phyloP scores from a whole-genome alignment of 768 basidiomycete species.

The Boletus reticulatus region DNA sequence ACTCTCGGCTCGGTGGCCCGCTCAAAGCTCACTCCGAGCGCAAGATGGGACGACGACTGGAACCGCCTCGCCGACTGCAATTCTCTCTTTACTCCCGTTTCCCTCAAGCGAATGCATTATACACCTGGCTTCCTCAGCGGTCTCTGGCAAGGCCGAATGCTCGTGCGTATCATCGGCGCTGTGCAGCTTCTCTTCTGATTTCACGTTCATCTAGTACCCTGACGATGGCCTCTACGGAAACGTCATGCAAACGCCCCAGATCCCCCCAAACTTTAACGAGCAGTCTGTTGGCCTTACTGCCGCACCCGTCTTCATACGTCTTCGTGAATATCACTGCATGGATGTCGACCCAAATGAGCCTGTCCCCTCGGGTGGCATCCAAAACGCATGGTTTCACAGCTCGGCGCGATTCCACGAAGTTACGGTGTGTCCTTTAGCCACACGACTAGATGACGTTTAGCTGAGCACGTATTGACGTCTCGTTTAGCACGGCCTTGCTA shows the following conservation, averaged over 20 bases:
- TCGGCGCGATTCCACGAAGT: constrained; percentile 14
- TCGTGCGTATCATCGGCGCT: constrained; percentile 41
- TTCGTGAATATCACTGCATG: constrained; percentile 53
- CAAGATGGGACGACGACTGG: constrained; percentile 57
- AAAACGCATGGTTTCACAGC: constrained; percentile 41
- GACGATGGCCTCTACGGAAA: constrained; percentile 15
- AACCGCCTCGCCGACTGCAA: constrained; percentile 49
- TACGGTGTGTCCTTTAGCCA: constrained; percentile 22
- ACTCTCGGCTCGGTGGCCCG: constrained; percentile 23
- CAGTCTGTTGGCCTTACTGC: constrained; percentile 35
- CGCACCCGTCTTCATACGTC: constrained; percentile 56
- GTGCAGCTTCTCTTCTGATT: background rate
- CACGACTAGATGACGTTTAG: background rate
- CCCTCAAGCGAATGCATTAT: constrained; percentile 38
- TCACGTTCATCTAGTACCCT: constrained; percentile 15
- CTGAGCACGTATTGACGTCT: background rate
- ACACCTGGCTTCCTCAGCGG: constrained; percentile 53
- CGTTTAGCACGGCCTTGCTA: constrained; percentile 19
- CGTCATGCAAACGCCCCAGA: constrained; percentile 21
- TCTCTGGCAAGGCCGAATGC: constrained; percentile 61
- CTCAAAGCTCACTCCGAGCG: constrained; percentile 36
- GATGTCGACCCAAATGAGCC: constrained; percentile 37
- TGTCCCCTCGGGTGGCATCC: constrained; percentile 34
- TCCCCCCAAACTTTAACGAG: constrained; percentile 35
- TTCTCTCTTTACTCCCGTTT: constrained; percentile 31